Conservation (phyloP, 306 rosid genomes). For the Glycine soja region DNA sequence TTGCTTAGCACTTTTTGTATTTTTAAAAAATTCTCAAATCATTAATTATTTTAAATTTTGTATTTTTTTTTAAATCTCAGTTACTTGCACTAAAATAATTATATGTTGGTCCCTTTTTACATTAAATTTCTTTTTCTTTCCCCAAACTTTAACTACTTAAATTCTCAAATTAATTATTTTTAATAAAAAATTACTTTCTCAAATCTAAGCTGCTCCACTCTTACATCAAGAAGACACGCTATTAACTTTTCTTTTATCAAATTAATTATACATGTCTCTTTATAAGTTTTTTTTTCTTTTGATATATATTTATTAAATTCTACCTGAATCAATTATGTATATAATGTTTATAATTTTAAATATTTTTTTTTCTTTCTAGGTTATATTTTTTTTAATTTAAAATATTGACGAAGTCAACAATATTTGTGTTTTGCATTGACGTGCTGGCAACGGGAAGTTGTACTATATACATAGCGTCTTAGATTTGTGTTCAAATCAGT, state of each 20-base stretch:
- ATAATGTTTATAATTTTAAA: too few species aligned
- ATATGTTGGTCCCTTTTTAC: neutral
- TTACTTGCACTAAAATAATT: neutral
- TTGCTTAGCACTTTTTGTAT: neutral
- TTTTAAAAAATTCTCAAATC: neutral
- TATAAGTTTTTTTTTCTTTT: too few species aligned
- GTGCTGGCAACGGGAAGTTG: slow-evolving; percentile 22
- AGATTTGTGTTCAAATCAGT: neutral
- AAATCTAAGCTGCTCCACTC: too few species aligned
- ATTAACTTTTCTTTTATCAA: too few species aligned
- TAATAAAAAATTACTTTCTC: too few species aligned
- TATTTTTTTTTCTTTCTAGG: too few species aligned
- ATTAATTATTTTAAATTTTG: neutral
- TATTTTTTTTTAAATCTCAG: neutral
- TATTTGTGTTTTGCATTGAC: slow-evolving; percentile 6
- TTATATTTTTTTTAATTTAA: neutral
- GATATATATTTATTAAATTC: too few species aligned
- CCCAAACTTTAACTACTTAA: neutral
- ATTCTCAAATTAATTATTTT: neutral
- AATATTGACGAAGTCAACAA: neutral
- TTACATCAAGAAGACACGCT: too few species aligned
- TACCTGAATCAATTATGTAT: too few species aligned
- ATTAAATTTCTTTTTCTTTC: neutral
- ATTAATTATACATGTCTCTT: too few species aligned
- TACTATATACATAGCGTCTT: too few species aligned